Conservation (phyloP, 2,329 filamentous ascomycete species). For the Aspergillus sergii region DNA sequence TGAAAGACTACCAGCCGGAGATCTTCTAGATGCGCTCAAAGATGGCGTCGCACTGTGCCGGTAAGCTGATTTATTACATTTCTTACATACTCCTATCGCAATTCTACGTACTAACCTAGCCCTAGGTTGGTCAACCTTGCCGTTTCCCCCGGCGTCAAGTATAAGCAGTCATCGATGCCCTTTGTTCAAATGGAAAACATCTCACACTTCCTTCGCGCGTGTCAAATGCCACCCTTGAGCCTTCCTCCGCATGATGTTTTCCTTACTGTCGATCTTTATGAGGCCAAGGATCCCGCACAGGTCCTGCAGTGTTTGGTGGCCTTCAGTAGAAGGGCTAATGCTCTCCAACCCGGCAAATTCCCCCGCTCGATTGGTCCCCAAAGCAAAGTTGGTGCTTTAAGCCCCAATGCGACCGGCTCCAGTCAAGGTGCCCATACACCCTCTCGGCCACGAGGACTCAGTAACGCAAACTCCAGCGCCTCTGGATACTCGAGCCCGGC, state of each 20-base stretch:
- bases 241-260: slow-evolving; percentile 94
- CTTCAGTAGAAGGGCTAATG: slow-evolving; percentile 84
- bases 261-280: slow-evolving; percentile 93
- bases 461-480: slow-evolving; percentile 49
- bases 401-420: slow-evolving; percentile 68
- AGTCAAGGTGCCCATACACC: slow-evolving; percentile 50
- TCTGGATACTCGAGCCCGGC: slow-evolving; percentile 63
- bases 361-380: slow-evolving; percentile 76
- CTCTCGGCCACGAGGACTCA: slow-evolving; percentile 48
- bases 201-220: slow-evolving; percentile 88
- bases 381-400: slow-evolving; percentile 60
- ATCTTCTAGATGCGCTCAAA: slow-evolving; percentile 83
- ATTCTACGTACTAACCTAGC: slow-evolving; percentile 18
- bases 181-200: slow-evolving; percentile 99
- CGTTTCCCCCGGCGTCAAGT: slow-evolving; percentile 78
- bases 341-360: slow-evolving; percentile 72
- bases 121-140: slow-evolving; percentile 78
- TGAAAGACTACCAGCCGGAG: slow-evolving; percentile 69
- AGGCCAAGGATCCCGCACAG: slow-evolving; percentile 93
- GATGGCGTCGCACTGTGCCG: slow-evolving; percentile 93
- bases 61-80: slow-evolving; percentile 52
- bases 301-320: slow-evolving; percentile 89
- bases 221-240: slow-evolving; percentile 80
- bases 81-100: not conserved
- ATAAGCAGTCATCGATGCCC: slow-evolving; percentile 90